phyloP scores from a whole-genome alignment of 768 basidiomycete genomes.

The Suillus placidus region DNA sequence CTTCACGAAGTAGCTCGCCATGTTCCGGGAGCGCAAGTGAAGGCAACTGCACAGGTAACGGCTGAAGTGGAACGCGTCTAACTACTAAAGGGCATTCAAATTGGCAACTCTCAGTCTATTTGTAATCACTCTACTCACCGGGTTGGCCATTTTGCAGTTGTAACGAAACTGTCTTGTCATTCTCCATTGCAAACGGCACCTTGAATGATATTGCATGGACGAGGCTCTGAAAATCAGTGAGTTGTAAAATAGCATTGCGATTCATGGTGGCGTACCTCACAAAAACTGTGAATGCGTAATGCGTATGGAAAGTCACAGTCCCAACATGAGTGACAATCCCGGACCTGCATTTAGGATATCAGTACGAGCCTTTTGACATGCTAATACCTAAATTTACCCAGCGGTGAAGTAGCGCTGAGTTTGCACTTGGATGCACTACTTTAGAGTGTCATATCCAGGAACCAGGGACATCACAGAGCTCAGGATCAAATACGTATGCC shows the following conservation, averaged over 20 bases:
- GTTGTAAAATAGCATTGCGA: neutral
- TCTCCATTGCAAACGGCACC: conserved; percentile 69
- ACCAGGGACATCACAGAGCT: neutral
- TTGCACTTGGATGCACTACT: conserved; percentile 3
- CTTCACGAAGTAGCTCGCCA: conserved; percentile 71
- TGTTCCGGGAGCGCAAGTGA: conserved; percentile 60
- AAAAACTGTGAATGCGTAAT: neutral
- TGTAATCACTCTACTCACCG: conserved; percentile 51
- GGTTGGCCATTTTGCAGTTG: conserved; percentile 94
- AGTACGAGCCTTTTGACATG: neutral
- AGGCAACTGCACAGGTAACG: conserved; percentile 70
- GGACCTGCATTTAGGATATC: neutral
- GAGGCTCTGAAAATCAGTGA: conserved; percentile 53
- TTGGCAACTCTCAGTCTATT: conserved; percentile 10
- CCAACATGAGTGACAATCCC: neutral
- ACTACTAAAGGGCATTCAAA: conserved; percentile 51
- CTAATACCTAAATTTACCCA: conserved; percentile 2
- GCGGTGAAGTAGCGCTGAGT: neutral
- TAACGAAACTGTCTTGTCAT: conserved; percentile 89
- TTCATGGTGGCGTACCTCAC: neutral
- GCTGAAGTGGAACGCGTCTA: conserved; percentile 90
- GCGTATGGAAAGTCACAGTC: neutral
- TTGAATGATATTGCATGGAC: conserved; percentile 75
- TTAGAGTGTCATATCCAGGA: conserved; percentile 2
- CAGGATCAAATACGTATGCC: neutral